A percentile compares a stretch with the other conserved stretches of the same genome.
Evolutionary conservation across 257 asterid genomes (phyloP).

Genomic region (Solanum clarkiae): DNA sequence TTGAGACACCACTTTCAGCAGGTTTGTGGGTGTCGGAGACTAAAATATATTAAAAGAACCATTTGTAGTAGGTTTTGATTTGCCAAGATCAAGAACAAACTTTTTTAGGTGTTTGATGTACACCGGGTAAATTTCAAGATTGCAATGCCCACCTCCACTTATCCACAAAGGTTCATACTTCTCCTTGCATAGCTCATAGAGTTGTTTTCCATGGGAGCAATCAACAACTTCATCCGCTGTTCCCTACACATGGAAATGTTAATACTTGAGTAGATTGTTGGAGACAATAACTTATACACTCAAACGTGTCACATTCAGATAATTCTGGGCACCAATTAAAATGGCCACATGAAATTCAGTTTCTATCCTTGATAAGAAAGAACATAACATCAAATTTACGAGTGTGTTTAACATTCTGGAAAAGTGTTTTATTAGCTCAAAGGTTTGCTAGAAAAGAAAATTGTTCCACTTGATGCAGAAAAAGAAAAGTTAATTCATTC

Average conservation of each 20-base stretch:
- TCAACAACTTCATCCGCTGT: conserved; percentile 94
- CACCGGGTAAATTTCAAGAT: conserved; percentile 85
- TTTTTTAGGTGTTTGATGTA: conserved; percentile 75
- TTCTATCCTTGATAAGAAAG: neutral
- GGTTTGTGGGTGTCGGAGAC: conserved; percentile 29
- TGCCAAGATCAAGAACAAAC: conserved; percentile 66
- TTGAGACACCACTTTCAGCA: conserved; percentile 30
- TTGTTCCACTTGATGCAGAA: neutral
- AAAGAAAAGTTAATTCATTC: neutral
- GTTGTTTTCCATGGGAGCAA: conserved; percentile 87
- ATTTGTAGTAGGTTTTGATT: conserved; percentile 40
- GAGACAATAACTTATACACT: conserved; percentile 3
- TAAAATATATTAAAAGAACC: conserved; percentile 24
- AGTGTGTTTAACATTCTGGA: neutral
- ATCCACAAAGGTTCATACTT: conserved; percentile 89
- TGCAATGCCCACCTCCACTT: conserved; percentile 95
- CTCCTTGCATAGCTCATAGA: conserved; percentile 70
- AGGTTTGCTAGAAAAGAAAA: neutral
- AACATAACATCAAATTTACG: neutral
- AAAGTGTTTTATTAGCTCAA: neutral
- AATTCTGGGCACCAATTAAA: neutral
- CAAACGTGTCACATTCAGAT: neutral
- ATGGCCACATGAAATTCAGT: neutral
- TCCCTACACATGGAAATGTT: conserved; percentile 31
- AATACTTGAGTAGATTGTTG: neutral